phyloP scores from a whole-genome alignment of 2,329 filamentous ascomycete species.

The Xylaria sp. region DNA sequence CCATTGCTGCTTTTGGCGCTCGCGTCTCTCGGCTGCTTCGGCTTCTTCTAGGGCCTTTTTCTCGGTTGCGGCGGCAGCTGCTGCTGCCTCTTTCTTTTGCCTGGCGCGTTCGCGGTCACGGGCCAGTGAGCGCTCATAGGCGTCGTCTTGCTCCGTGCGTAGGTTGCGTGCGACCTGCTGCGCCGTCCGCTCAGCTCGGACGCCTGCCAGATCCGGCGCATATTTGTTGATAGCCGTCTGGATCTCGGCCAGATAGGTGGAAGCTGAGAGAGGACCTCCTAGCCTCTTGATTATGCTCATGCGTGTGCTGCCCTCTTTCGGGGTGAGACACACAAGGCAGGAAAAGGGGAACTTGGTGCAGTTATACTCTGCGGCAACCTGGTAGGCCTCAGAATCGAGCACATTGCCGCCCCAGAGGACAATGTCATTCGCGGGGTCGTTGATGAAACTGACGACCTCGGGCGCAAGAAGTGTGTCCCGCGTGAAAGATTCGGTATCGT shows the following conservation, averaged over 20 bases:
- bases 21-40: slow-evolving; percentile 65
- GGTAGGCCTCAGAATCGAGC: slow-evolving; percentile 91
- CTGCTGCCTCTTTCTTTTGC: slow-evolving; percentile 79
- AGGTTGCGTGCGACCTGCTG: slow-evolving; percentile 84
- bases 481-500: slow-evolving; percentile 86
- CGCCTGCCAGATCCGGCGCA: slow-evolving; percentile 76
- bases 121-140: slow-evolving; percentile 91
- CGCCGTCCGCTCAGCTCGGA: slow-evolving; percentile 79
- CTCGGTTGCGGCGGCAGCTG: slow-evolving; percentile 72
- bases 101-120: slow-evolving; percentile 86
- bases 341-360: slow-evolving; percentile 95
- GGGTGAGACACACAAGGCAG: slow-evolving; percentile 86
- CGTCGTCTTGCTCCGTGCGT: slow-evolving; percentile 88
- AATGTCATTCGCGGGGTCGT: slow-evolving; percentile 79
- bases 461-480: slow-evolving; percentile 81
- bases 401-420: slow-evolving; percentile 94
- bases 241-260: slow-evolving; percentile 80
- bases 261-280: slow-evolving; percentile 74
- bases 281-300: slow-evolving; percentile 91
- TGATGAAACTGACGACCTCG: slow-evolving; percentile 78
- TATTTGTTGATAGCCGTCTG: slow-evolving; percentile 78
- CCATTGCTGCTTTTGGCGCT: slow-evolving; percentile 72
- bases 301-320: slow-evolving; percentile 81
- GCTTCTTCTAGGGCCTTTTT: slow-evolving; percentile 69
- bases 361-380: slow-evolving; percentile 85